These are phyloP conservation scores for Penicillium flavigenum DNA, from an alignment of 495 filamentous ascomycete genomes.

Conservation along the genomic window DNA sequence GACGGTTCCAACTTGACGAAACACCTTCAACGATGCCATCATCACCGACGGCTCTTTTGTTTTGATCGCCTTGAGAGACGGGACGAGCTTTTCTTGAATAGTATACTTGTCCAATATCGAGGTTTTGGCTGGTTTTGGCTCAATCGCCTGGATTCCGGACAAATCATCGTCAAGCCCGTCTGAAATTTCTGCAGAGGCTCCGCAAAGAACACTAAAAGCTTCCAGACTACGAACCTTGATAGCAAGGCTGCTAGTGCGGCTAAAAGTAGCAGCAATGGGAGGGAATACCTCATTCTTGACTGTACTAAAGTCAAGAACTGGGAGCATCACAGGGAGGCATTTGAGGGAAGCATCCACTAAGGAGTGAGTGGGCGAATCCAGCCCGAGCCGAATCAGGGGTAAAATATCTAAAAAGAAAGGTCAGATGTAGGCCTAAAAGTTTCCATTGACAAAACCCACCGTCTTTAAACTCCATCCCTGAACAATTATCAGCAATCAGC, in stretches of 20 bases:
- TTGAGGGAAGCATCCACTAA: conserved; percentile 81
- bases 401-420: conserved; percentile 62
- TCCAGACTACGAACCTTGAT: conserved; percentile 92
- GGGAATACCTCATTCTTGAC: conserved; percentile 96
- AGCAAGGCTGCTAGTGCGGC: conserved; percentile 83
- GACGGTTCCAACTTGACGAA: conserved; percentile 74
- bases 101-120: conserved; percentile 95
- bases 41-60: conserved; percentile 97
- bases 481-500: conserved; percentile 72
- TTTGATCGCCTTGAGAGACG: conserved; percentile 87
- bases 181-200: conserved; percentile 53
- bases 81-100: conserved; percentile 93
- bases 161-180: conserved; percentile 62
- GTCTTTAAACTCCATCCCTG: conserved; percentile 92
- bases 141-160: conserved; percentile 57
- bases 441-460: conserved; percentile 48
- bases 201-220: conserved; percentile 86
- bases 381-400: conserved; percentile 73
- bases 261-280: conserved; percentile 82
- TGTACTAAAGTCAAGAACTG: conserved; percentile 88
- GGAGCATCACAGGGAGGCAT: conserved; percentile 69
- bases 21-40: conserved; percentile 86
- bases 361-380: conserved; percentile 86
- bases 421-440: conserved; percentile 8
- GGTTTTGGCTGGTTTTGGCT: conserved; percentile 56